Evolutionary conservation across 2,329 filamentous ascomycete species (phyloP).

Genomic region (Dichotomopilus funicola): DNA sequence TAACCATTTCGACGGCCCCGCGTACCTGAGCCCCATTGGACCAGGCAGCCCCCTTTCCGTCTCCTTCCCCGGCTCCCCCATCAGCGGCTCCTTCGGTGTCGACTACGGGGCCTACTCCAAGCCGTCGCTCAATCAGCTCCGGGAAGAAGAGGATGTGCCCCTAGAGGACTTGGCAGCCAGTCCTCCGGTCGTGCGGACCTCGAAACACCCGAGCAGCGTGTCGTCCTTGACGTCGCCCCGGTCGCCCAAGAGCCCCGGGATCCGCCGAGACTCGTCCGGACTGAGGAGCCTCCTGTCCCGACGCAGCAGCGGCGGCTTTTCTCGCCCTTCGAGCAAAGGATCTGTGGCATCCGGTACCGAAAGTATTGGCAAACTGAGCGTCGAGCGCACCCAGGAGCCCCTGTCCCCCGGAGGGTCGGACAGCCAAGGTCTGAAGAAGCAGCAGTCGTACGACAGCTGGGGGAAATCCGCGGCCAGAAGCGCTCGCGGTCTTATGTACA

Average conservation of each 20-base stretch:
- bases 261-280: slow-evolving; percentile 33
- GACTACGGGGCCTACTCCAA: slow-evolving; percentile 63
- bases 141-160: slow-evolving; percentile 39
- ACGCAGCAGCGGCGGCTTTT: slow-evolving; percentile 35
- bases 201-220: slow-evolving; percentile 71
- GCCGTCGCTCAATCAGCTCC: slow-evolving; percentile 42
- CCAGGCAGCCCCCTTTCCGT: slow-evolving; percentile 23
- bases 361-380: slow-evolving; percentile 58
- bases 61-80: slow-evolving; percentile 35
- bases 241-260: slow-evolving; percentile 41
- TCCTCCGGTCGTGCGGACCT: slow-evolving; percentile 71
- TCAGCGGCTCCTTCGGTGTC: slow-evolving; percentile 56
- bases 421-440: slow-evolving; percentile 42
- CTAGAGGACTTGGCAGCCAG: slow-evolving; percentile 55
- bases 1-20: slow-evolving; percentile 58
- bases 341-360: slow-evolving; percentile 51
- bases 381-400: slow-evolving; percentile 46
- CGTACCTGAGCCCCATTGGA: slow-evolving; percentile 21
- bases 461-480: slow-evolving; percentile 48
- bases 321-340: slow-evolving; percentile 54
- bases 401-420: slow-evolving; percentile 39
- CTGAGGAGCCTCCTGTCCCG: slow-evolving; percentile 54
- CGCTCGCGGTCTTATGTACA: slow-evolving; percentile 60
- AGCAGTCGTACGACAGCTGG: slow-evolving; percentile 57
- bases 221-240: slow-evolving; percentile 63